phyloP scores from a whole-genome alignment of 2,329 filamentous ascomycete species.

The Dryadomyces quercivorus region DNA sequence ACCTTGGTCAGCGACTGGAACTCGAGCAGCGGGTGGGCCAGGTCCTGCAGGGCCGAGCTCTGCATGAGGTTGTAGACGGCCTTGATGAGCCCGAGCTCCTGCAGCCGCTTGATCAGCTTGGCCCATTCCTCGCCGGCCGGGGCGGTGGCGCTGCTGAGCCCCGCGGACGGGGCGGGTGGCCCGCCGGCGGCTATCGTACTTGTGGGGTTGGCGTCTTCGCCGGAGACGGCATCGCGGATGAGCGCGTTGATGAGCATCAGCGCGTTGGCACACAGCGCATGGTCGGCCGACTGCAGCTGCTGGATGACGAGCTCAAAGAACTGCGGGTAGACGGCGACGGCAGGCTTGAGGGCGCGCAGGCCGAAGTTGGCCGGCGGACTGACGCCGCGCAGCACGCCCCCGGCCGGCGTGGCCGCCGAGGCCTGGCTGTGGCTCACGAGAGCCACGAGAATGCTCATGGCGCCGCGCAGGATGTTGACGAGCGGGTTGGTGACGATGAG shows the following conservation, averaged over 20 bases:
- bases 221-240: conserved; percentile 80
- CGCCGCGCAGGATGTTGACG: conserved; percentile 92
- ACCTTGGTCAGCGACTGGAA: conserved; percentile 89
- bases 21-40: conserved; percentile 80
- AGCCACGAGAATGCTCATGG: conserved; percentile 91
- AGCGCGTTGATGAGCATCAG: conserved; percentile 91
- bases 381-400: conserved; percentile 16
- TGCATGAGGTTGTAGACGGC: conserved; percentile 91
- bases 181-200: too few relatives aligned
- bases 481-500: conserved; percentile 89
- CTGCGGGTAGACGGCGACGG: conserved; percentile 79
- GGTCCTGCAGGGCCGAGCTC: conserved; percentile 79
- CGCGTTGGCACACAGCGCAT: conserved; percentile 89
- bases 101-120: conserved; percentile 84
- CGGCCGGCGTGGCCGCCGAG: conserved; percentile 25
- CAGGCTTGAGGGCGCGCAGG: conserved; percentile 83
- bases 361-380: conserved; percentile 54
- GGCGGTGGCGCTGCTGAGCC: neutral
- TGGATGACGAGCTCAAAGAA: conserved; percentile 92
- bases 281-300: conserved; percentile 85
- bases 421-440: conserved; percentile 78
- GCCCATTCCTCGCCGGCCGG: conserved; percentile 71
- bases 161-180: neutral
- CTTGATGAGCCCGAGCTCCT: conserved; percentile 86
- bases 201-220: conserved; percentile 43